Evolutionary conservation across 306 rosid genomes (phyloP).

Genomic region (Cicer yamashitae): DNA sequence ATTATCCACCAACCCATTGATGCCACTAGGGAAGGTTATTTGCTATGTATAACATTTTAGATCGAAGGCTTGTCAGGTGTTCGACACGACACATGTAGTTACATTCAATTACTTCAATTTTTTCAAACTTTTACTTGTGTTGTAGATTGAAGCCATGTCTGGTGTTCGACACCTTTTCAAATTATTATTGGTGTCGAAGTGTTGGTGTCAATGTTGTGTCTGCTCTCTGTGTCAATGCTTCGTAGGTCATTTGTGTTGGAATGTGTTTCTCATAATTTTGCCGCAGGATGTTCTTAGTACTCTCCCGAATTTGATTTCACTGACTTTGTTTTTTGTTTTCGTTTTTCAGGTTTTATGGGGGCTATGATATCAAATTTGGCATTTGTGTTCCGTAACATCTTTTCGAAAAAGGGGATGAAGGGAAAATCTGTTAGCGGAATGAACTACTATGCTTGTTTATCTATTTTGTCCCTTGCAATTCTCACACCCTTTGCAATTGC

Average conservation of each 20-base stretch:
- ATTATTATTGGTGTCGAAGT: too few relatives aligned
- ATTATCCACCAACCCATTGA: neutral
- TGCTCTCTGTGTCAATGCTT: too few relatives aligned
- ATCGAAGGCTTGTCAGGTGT: too few relatives aligned
- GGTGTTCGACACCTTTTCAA: too few relatives aligned
- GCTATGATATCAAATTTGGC: constrained; percentile 97
- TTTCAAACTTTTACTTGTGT: too few relatives aligned
- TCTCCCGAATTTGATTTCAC: constrained; percentile 27
- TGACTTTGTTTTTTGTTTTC: neutral
- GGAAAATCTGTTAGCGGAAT: constrained; percentile 94
- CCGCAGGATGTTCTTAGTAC: constrained; percentile 14
- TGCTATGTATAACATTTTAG: too few relatives aligned
- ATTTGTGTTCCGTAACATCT: constrained; percentile 85
- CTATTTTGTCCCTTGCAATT: constrained; percentile 74
- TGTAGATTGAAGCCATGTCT: too few relatives aligned
- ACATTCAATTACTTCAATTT: too few relatives aligned
- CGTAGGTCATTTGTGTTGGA: constrained; percentile 7
- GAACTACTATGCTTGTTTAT: constrained; percentile 92
- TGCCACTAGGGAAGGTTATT: constrained; percentile 6
- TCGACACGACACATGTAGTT: too few relatives aligned
- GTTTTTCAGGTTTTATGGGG: constrained; percentile 84
- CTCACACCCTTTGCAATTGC: constrained; percentile 93
- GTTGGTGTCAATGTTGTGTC: too few relatives aligned
- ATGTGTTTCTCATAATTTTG: neutral
- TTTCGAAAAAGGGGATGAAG: constrained; percentile 90